These are phyloP conservation scores for Antitrichia curtipendula DNA, from an alignment of 225 moss, liverwort and hornwort genomes.

Conservation along the genomic window DNA sequence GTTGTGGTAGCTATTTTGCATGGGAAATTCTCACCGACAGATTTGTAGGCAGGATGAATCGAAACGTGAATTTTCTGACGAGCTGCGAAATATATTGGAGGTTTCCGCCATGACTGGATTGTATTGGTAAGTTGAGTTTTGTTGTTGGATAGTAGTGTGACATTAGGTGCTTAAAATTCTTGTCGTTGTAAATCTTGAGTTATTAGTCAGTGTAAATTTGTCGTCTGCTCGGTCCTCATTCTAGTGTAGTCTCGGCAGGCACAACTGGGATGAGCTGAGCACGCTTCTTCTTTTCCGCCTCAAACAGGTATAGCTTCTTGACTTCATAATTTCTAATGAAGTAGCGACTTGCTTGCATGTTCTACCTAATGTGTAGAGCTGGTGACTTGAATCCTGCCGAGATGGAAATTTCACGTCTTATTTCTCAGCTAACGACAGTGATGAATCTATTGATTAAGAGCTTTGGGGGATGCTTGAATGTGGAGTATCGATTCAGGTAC, in stretches of 20 bases:
- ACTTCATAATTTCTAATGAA: background rate
- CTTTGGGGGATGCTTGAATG: background rate
- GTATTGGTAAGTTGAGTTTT: background rate
- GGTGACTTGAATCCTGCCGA: background rate
- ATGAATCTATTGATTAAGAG: background rate
- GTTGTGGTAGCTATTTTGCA: background rate
- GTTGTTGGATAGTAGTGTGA: background rate
- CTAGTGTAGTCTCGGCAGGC: background rate
- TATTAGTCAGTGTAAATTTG: background rate
- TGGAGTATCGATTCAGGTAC: conserved; percentile 38
- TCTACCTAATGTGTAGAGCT: background rate
- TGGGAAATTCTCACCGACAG: background rate
- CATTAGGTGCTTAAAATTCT: background rate
- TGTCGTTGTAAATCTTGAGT: background rate
- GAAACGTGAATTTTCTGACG: background rate
- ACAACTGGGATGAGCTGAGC: background rate
- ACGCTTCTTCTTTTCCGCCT: background rate
- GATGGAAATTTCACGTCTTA: too few relatives aligned
- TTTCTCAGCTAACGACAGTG: background rate
- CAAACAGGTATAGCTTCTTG: background rate
- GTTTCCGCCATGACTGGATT: background rate
- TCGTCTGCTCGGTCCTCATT: background rate
- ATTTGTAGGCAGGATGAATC: background rate
- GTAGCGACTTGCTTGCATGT: background rate
- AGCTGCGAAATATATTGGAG: background rate